A percentile compares a stretch with the other conserved stretches of the same genome.
Conservation (phyloP, 148 eudicot species). For the Heliosperma pusillum region DNA sequence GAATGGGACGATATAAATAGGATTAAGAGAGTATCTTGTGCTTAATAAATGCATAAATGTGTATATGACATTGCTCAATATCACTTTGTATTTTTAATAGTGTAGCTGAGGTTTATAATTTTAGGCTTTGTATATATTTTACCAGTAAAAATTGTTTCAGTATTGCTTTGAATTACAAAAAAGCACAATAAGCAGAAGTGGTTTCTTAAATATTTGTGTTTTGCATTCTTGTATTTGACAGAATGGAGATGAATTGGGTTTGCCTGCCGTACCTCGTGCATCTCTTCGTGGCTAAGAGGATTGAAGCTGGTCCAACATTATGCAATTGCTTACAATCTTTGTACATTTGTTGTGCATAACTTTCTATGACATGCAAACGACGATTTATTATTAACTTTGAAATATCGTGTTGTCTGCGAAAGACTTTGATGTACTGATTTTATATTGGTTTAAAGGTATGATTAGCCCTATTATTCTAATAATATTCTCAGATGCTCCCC, state of each 20-base stretch:
- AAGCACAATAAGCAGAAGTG: background rate
- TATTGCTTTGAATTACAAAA: background rate
- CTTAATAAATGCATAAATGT: background rate
- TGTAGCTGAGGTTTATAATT: no score
- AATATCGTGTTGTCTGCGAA: background rate
- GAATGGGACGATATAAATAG: background rate
- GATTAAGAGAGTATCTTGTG: background rate
- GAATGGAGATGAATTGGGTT: constrained; percentile 78
- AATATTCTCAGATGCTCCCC: no score
- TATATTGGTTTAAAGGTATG: background rate
- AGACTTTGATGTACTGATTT: background rate
- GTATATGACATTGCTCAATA: background rate
- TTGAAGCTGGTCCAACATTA: background rate
- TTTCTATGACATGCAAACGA: background rate
- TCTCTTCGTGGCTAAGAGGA: constrained; percentile 63
- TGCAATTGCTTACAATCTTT: background rate
- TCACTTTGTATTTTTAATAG: background rate
- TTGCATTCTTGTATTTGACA: constrained; percentile 24
- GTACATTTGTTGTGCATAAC: background rate
- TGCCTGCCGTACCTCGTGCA: constrained; percentile 85
- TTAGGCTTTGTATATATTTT: background rate
- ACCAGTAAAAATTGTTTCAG: background rate
- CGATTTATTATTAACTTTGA: background rate
- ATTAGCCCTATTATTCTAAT: no score
- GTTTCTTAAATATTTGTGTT: background rate